Conservation (phyloP, 2,329 filamentous ascomycete species). For the Fusarium euwallaceae region DNA sequence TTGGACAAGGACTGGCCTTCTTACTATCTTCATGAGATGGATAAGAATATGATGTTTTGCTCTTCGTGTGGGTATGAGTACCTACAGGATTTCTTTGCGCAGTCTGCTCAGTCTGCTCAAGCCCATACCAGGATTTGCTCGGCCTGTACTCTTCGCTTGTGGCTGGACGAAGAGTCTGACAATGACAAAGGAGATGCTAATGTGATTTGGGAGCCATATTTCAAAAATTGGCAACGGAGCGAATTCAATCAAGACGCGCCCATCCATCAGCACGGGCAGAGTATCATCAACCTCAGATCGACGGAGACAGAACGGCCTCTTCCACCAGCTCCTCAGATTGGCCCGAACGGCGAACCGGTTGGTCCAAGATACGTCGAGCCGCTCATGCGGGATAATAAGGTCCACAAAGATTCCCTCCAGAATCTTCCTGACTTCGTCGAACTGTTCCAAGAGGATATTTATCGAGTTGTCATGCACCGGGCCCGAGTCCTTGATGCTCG, state of each 20-base stretch:
- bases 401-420: constrained; percentile 48
- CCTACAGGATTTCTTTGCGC: constrained; percentile 49
- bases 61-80: constrained; percentile 53
- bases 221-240: constrained; percentile 41
- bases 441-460: not conserved
- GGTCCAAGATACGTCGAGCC: constrained; percentile 5
- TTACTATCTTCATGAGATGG: constrained; percentile 47
- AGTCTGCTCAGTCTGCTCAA: too few species aligned
- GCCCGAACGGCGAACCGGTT: constrained; percentile 27
- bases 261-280: constrained; percentile 27
- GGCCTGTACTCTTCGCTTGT: constrained; percentile 44
- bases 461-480: not conserved
- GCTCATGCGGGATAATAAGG: constrained; percentile 47
- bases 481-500: constrained; percentile 41
- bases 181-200: constrained; percentile 45
- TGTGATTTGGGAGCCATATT: constrained; percentile 39
- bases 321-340: constrained; percentile 5
- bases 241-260: constrained; percentile 52
- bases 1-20: constrained; percentile 37
- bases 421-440: constrained; percentile 36
- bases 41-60: constrained; percentile 45
- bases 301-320: constrained; percentile 19
- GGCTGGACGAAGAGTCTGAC: constrained; percentile 49
- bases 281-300: constrained; percentile 41
- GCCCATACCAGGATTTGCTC: too few species aligned